Conservation (phyloP, 2,329 filamentous ascomycete species). For the Claviceps citrina region DNA sequence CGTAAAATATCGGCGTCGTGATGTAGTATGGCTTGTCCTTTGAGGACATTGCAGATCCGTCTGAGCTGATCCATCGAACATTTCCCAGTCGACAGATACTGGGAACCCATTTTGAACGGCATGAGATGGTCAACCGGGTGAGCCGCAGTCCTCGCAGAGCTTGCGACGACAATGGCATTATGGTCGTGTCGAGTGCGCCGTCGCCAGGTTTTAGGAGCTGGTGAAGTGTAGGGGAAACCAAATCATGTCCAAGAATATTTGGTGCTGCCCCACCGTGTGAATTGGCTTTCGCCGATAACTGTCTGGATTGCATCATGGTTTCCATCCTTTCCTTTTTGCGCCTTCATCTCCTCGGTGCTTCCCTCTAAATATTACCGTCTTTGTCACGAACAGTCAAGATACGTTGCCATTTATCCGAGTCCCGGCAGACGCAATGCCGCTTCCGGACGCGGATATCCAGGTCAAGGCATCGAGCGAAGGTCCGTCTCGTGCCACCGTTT, state of each 20-base stretch:
- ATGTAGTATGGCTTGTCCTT: slow-evolving; percentile 73
- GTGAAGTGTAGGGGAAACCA: not conserved
- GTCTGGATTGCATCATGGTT: too few species aligned
- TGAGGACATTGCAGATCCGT: slow-evolving; percentile 7
- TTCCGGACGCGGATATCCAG: slow-evolving; percentile 26
- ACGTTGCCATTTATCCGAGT: not conserved
- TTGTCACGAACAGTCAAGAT: not conserved
- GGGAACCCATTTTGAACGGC: slow-evolving; percentile 14
- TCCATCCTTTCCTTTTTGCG: too few species aligned
- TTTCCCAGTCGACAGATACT: slow-evolving; percentile 14
- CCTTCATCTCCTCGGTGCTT: too few species aligned
- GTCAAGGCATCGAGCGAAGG: slow-evolving; percentile 33
- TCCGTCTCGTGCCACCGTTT: slow-evolving; percentile 9
- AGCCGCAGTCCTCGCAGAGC: slow-evolving; percentile 12
- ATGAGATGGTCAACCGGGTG: slow-evolving; percentile 8
- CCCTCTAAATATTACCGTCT: not conserved
- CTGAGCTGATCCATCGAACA: slow-evolving; percentile 19
- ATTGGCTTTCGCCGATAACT: not conserved
- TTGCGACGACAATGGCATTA: slow-evolving; percentile 16
- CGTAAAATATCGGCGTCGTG: slow-evolving; percentile 96
- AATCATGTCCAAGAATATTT: not conserved
- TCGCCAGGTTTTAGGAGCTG: not conserved
- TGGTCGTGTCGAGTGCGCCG: slow-evolving; percentile 6
- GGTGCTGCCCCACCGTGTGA: slow-evolving; percentile 1
- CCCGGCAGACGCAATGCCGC: too few species aligned